These are phyloP conservation scores for Plenodomus tracheiphilus DNA, from an alignment of 2,329 filamentous ascomycete genomes.

Conservation along the genomic window DNA sequence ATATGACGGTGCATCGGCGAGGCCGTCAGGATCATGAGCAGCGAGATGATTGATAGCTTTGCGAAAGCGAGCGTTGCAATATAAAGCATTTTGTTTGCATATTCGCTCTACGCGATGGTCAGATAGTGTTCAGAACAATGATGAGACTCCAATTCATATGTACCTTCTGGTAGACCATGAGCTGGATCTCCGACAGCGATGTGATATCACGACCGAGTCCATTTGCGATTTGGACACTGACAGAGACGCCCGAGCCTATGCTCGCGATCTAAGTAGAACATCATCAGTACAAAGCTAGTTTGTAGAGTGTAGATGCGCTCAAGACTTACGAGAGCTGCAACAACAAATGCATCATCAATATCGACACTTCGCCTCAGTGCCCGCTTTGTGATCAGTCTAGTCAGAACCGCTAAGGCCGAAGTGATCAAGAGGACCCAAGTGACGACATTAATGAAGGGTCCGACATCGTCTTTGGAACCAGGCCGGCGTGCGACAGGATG, in stretches of 20 bases:
- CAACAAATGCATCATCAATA: conserved; percentile 41
- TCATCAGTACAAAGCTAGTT: conserved; percentile 10
- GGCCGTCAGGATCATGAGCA: conserved; percentile 40
- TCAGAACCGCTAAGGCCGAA: conserved; percentile 37
- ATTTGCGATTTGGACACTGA: conserved; percentile 34
- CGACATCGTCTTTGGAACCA: conserved; percentile 32
- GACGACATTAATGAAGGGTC: conserved; percentile 41
- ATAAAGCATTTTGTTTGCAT: conserved; percentile 41
- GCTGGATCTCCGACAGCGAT: conserved; percentile 19
- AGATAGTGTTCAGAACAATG: neutral
- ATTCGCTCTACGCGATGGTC: conserved; percentile 29
- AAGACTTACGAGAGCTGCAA: conserved; percentile 36
- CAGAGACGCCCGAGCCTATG: conserved; percentile 38
- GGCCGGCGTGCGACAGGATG: conserved; percentile 31
- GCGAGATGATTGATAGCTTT: conserved; percentile 41
- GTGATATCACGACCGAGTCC: conserved; percentile 34
- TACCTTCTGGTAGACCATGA: conserved; percentile 38
- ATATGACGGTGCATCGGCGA: conserved; percentile 34
- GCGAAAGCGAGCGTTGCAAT: conserved; percentile 40
- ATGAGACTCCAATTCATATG: conserved; percentile 1
- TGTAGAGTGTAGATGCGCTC: neutral
- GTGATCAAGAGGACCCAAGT: conserved; percentile 42
- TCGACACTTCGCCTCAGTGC: conserved; percentile 36
- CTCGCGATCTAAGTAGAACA: conserved; percentile 25
- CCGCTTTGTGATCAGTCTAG: conserved; percentile 39